phyloP scores from a whole-genome alignment of 2,329 filamentous ascomycete species.

The Colletotrichum sp. region DNA sequence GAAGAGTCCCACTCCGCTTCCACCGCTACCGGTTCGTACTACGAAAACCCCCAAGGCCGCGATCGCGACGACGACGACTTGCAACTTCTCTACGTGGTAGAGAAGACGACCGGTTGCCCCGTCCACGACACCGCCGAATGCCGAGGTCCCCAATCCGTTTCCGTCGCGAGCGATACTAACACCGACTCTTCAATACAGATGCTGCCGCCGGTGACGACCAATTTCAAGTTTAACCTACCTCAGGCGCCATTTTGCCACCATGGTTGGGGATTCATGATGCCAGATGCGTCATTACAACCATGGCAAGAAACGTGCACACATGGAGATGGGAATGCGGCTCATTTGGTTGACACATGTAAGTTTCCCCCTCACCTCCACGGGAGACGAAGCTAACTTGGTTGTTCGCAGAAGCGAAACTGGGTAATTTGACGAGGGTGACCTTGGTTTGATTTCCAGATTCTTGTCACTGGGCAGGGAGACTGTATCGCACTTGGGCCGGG shows the following conservation, averaged over 20 bases:
- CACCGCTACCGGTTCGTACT: constrained; percentile 8
- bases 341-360: constrained; percentile 3
- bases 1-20: background rate
- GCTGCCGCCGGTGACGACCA: background rate
- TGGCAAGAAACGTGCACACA: constrained; percentile 11
- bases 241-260: background rate
- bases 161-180: constrained; percentile 19
- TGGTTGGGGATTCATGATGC: constrained; percentile 1
- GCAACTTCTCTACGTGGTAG: constrained; percentile 19
- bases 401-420: background rate
- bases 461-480: fast-evolving
- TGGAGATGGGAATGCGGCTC: background rate
- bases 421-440: background rate
- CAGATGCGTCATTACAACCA: background rate
- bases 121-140: constrained; percentile 6
- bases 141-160: background rate
- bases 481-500: background rate
- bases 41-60: background rate
- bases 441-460: background rate
- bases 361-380: background rate
- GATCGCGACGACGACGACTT: constrained; percentile 18
- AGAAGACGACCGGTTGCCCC: constrained; percentile 13
- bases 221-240: background rate
- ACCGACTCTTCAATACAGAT: constrained; percentile 14
- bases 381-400: background rate